Conservation (phyloP, 805 yeast species). For the Saccharomycopsis schoenii region DNA sequence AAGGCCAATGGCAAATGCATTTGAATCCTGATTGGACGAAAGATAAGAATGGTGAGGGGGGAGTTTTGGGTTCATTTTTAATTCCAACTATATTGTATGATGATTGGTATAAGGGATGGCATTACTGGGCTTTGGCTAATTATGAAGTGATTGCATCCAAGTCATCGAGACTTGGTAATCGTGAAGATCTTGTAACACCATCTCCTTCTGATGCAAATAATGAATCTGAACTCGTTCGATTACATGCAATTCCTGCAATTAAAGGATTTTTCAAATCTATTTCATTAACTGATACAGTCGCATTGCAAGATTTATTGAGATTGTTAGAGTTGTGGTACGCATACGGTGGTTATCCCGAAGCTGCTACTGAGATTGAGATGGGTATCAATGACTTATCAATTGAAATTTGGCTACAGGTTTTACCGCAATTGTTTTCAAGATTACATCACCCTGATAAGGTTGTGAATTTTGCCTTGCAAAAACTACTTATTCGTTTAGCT, state of each 20-base stretch:
- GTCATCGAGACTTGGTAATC: slow-evolving; percentile 28
- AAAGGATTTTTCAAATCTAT: slow-evolving; percentile 94
- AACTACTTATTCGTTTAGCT: slow-evolving; percentile 78
- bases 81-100: slow-evolving; percentile 91
- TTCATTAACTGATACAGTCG: slow-evolving; percentile 73
- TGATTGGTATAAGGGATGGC: slow-evolving; percentile 98
- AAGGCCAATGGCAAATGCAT: slow-evolving; percentile 96
- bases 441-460: slow-evolving; percentile 89
- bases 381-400: slow-evolving; percentile 84
- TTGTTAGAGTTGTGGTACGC: slow-evolving; percentile 90
- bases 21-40: slow-evolving; percentile 72
- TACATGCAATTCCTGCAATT: slow-evolving; percentile 93
- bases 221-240: slow-evolving; percentile 50
- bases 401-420: slow-evolving; percentile 91
- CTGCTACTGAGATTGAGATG: slow-evolving; percentile 80
- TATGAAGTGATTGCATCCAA: slow-evolving; percentile 81
- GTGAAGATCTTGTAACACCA: slow-evolving; percentile 23
- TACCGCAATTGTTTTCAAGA: slow-evolving; percentile 92
- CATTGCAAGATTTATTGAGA: slow-evolving; percentile 87
- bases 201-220: slow-evolving; percentile 22
- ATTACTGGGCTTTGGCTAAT: slow-evolving; percentile 97
- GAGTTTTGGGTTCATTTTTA: slow-evolving; percentile 82
- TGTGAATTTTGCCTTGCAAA: slow-evolving; percentile 72
- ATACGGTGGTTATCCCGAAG: slow-evolving; percentile 88
- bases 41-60: slow-evolving; percentile 57